These are phyloP conservation scores for Petunia axillaris DNA, from an alignment of 257 asterid genomes.

Conservation along the genomic window DNA sequence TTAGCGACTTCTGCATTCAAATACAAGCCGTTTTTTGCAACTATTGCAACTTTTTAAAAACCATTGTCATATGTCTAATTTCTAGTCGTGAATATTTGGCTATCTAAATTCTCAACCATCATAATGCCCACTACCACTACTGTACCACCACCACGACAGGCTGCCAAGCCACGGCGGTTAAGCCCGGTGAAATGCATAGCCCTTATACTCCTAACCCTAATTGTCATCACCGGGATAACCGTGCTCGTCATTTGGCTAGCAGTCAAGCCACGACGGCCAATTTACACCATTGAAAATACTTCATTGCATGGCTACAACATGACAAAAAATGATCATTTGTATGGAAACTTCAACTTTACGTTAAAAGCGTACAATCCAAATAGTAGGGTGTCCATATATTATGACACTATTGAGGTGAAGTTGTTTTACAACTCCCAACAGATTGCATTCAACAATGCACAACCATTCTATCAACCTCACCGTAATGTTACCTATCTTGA, in stretches of 20 bases:
- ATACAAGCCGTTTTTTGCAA: too few species aligned
- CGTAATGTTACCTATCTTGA: slow-evolving; percentile 61
- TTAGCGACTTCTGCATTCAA: background rate
- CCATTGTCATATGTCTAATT: too few species aligned
- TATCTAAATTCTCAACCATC: background rate
- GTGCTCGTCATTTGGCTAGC: slow-evolving; percentile 19
- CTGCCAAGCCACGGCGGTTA: background rate
- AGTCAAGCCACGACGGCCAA: background rate
- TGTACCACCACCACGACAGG: background rate
- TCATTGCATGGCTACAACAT: slow-evolving; percentile 24
- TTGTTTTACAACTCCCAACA: slow-evolving; percentile 55
- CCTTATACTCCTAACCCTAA: background rate
- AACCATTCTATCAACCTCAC: slow-evolving; percentile 69
- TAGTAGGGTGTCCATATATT: slow-evolving; percentile 63
- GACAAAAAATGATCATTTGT: background rate
- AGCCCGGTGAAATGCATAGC: slow-evolving; percentile 18
- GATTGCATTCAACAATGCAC: slow-evolving; percentile 48
- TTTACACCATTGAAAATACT: slow-evolving; percentile 19
- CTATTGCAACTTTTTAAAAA: too few species aligned
- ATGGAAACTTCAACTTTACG: slow-evolving; percentile 27
- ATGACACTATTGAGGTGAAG: slow-evolving; percentile 64
- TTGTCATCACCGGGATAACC: background rate
- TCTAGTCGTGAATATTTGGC: too few species aligned
- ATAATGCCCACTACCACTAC: background rate
- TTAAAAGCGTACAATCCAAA: slow-evolving; percentile 46